phyloP scores from a whole-genome alignment of 768 basidiomycete species.

The Auricularia cornea region DNA sequence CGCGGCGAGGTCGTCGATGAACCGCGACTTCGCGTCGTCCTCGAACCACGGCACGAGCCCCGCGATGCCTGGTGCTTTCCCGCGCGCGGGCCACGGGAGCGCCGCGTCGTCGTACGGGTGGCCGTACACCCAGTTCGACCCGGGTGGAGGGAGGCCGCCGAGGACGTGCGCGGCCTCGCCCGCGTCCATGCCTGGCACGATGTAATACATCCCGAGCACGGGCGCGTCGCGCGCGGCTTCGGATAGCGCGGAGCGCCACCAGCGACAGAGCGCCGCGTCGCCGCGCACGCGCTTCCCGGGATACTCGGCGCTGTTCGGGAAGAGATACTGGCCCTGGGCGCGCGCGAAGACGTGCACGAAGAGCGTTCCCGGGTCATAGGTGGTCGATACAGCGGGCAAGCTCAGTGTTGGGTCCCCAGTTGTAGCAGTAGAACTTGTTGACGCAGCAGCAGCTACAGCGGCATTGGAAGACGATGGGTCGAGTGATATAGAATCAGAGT shows the following conservation, averaged over 20 bases:
- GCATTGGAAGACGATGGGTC: too few relatives aligned
- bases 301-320: slow-evolving; percentile 75
- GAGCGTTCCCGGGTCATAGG: slow-evolving; percentile 16
- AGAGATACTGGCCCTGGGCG: slow-evolving; percentile 86
- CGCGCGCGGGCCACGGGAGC: slow-evolving; percentile 39
- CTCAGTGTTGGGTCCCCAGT: slow-evolving; percentile 32
- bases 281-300: slow-evolving; percentile 62
- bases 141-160: slow-evolving; percentile 15
- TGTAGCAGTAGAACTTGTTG: too few relatives aligned
- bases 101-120: slow-evolving; percentile 57
- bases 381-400: too few relatives aligned
- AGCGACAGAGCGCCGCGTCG: slow-evolving; percentile 74
- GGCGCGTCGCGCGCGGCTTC: slow-evolving; percentile 41
- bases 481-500: too few relatives aligned
- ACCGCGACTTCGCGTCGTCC: slow-evolving; percentile 95
- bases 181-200: slow-evolving; percentile 63
- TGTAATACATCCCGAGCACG: slow-evolving; percentile 32
- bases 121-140: slow-evolving; percentile 56
- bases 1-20: slow-evolving; percentile 83
- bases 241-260: slow-evolving; percentile 82
- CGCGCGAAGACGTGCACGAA: slow-evolving; percentile 78
- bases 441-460: too few relatives aligned
- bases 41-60: slow-evolving; percentile 80
- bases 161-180: slow-evolving; percentile 58
- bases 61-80: slow-evolving; percentile 30